A percentile compares a stretch with the other conserved stretches of the same genome.
phyloP scores from a whole-genome alignment of 129 eudicot species.

The Chrysanthemum seticuspe region DNA sequence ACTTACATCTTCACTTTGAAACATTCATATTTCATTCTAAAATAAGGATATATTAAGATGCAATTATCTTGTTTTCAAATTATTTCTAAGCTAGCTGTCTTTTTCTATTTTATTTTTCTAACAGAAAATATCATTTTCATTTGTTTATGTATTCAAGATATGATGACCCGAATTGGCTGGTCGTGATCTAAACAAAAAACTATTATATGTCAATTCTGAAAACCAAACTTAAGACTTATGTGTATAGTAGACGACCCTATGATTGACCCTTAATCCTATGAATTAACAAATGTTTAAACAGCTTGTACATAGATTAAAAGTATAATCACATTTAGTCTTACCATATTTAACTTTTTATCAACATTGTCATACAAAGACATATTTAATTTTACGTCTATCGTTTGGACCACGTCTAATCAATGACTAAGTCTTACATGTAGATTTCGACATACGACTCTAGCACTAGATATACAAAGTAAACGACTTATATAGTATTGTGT shows the following conservation, averaged over 20 bases:
- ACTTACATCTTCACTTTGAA: conserved; percentile 9
- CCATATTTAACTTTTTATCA: too few relatives aligned
- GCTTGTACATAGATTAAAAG: too few relatives aligned
- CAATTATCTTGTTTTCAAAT: conserved; percentile 9
- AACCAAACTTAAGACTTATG: conserved; percentile 3
- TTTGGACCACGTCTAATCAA: too few relatives aligned
- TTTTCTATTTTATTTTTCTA: not conserved
- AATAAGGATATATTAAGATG: not conserved
- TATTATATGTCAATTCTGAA: not conserved
- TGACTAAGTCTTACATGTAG: too few relatives aligned
- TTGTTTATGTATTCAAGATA: not conserved
- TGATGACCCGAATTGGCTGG: not conserved
- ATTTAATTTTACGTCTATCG: too few relatives aligned
- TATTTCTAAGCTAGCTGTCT: conserved; percentile 18
- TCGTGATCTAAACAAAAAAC: not conserved
- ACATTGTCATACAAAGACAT: too few relatives aligned
- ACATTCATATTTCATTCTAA: not conserved
- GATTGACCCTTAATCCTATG: not conserved
- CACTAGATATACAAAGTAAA: too few relatives aligned
- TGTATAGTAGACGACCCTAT: not conserved
- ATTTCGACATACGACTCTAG: too few relatives aligned
- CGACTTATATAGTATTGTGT: too few relatives aligned
- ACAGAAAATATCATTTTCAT: not conserved
- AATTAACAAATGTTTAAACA: too few relatives aligned
- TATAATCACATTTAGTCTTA: too few relatives aligned